These are phyloP conservation scores for Acorus calamus DNA, from an alignment of 106 monocot genomes.

Conservation along the genomic window DNA sequence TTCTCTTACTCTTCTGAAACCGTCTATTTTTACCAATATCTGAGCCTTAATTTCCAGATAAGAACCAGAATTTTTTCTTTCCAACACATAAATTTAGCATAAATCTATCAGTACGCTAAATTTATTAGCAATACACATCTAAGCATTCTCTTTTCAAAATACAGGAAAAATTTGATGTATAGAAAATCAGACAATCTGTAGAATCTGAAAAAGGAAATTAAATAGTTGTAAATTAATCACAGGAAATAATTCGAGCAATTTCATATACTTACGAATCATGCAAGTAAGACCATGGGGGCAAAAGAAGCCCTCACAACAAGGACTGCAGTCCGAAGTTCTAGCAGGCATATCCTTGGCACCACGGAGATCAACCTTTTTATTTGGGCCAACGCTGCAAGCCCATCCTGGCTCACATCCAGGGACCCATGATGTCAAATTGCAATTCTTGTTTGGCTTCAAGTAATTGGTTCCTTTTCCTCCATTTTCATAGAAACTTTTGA, in stretches of 20 bases:
- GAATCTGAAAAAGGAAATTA: not conserved
- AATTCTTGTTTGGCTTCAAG: slow-evolving; percentile 45
- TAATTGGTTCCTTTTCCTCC: slow-evolving; percentile 7
- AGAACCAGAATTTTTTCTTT: too few species aligned
- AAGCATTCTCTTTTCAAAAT: too few species aligned
- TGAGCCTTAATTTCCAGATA: too few species aligned
- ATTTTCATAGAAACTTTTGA: slow-evolving; percentile 20
- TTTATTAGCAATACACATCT: too few species aligned
- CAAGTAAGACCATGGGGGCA: slow-evolving; percentile 68
- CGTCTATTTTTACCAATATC: too few species aligned
- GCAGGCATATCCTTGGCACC: slow-evolving; percentile 11
- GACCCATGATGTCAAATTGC: slow-evolving; percentile 48
- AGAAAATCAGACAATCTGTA: not conserved
- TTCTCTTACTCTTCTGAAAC: too few species aligned
- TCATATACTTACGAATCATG: slow-evolving; percentile 57
- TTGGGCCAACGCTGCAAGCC: slow-evolving; percentile 31
- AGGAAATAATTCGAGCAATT: not conserved
- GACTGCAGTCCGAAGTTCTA: slow-evolving; percentile 25
- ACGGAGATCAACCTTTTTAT: slow-evolving; percentile 10
- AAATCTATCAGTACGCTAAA: too few species aligned
- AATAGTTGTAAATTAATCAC: not conserved
- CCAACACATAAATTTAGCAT: too few species aligned
- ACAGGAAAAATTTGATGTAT: not conserved
- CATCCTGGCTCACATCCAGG: slow-evolving; percentile 73
- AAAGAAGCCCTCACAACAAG: slow-evolving; percentile 69